Base-by-base conservation (phyloP, 305 asterid species). In the Monarda citriodora region DNA sequence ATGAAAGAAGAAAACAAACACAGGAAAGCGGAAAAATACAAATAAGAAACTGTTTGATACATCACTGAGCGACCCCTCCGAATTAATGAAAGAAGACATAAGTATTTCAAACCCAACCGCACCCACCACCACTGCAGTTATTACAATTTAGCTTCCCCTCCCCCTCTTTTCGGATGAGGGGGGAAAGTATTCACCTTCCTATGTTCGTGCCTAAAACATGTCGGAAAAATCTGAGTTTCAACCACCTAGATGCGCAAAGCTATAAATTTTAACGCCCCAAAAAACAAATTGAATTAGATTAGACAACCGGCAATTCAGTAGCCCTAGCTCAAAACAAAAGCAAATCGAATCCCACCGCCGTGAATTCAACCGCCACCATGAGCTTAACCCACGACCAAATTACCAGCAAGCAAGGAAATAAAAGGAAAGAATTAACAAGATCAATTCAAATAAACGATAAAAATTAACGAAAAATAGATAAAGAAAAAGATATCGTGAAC, bases 361-460 rank as follows among this genome's bases (percentile, higher is more conserved):
- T 16, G 14, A 63, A 60, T 15, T 5, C 45, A 25, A 45, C 9
- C 17, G 9, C 29, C 32, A 3, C 5, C 16, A 20, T 32, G 32
- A 29, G 32, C 32, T 29, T 29, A 29, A 29, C 32, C 7, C 32
- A 5, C 32, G 6, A 29, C 32, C 7, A 29, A 29, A 29, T 29
- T 1, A 29, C 32, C 32, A 29, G 48, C 42, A 50, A 18, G 29
- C 14, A 29, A 7, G 9, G 45, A 26, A 22, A 42, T 14, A 15
- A 18, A 36, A 38, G 25, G 4, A n/a, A 13, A 15, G 46, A 56
- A 44, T 0, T 11, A 48, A 18, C 15, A 11, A 18, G 55, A 56
- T 42, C 57, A 18, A 54, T 41, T 67, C 70, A 9, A 15, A 41
- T 8, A 37, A 20, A 62, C 55, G 34, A 18, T 15, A 54, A 22